A percentile compares a stretch with the other conserved stretches of the same genome.
Conservation (phyloP, 352 stramenopile species). For the Globisporangium lucens region DNA sequence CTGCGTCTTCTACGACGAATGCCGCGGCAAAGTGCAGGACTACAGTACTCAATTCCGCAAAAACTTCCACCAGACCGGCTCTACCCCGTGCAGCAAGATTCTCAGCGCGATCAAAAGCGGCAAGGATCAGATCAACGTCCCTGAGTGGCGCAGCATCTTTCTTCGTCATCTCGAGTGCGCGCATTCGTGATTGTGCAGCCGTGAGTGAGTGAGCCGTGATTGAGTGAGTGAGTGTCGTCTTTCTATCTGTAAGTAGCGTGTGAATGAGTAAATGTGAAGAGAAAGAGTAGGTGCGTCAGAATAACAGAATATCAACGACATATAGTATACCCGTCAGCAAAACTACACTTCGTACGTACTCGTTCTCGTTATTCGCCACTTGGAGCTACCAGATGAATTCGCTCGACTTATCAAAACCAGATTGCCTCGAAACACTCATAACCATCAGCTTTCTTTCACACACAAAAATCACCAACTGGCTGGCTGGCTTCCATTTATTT, state of each 20-base stretch:
- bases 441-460: conserved; percentile 1
- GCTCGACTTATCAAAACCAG: background rate
- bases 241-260: background rate
- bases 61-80: conserved; percentile 59
- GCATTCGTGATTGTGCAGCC: background rate
- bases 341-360: background rate
- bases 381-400: background rate
- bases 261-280: background rate
- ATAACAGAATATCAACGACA: background rate
- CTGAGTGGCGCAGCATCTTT: conserved; percentile 73
- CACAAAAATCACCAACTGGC: conserved; percentile 6
- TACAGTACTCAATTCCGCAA: conserved; percentile 59
- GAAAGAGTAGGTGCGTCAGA: background rate
- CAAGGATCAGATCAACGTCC: conserved; percentile 56
- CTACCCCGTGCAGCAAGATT: conserved; percentile 61
- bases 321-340: background rate
- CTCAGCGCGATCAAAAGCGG: conserved; percentile 57
- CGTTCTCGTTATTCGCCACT: background rate
- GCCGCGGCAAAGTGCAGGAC: conserved; percentile 62
- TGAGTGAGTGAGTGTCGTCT: background rate
- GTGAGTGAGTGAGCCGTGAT: background rate
- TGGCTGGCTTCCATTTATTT: conserved; percentile 9
- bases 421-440: background rate
- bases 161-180: conserved; percentile 61
- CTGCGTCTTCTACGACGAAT: conserved; percentile 86